Conservation (phyloP, 257 asterid species). For the Solanum ossicruentum region DNA sequence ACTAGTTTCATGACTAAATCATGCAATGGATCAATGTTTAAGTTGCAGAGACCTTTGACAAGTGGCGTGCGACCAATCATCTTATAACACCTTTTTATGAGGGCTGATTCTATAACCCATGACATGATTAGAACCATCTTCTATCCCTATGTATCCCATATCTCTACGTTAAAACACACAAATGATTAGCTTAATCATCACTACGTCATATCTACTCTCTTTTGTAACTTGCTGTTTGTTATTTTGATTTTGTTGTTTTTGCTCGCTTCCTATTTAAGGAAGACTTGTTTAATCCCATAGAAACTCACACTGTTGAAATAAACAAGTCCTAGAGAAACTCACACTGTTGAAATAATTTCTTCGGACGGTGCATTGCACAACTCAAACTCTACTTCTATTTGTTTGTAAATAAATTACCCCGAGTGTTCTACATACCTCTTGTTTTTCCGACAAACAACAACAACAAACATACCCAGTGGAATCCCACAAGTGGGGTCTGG, state of each 20-base stretch:
- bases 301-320: background rate
- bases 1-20: background rate
- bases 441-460: too few relatives aligned
- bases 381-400: background rate
- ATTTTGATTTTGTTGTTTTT: background rate
- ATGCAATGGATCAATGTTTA: background rate
- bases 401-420: too few relatives aligned
- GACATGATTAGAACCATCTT: background rate
- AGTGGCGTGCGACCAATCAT: background rate
- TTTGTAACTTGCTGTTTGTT: background rate
- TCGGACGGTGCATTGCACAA: background rate
- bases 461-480: too few relatives aligned
- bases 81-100: background rate
- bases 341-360: background rate
- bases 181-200: background rate
- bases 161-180: background rate
- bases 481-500: too few relatives aligned
- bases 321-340: background rate
- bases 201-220: background rate
- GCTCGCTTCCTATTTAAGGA: background rate
- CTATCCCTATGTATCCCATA: background rate
- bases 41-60: background rate
- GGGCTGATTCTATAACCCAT: background rate
- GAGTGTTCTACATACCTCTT: too few relatives aligned
- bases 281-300: background rate